Conservation (phyloP, 306 rosid species). For the Lithocarpus polystachyus region DNA sequence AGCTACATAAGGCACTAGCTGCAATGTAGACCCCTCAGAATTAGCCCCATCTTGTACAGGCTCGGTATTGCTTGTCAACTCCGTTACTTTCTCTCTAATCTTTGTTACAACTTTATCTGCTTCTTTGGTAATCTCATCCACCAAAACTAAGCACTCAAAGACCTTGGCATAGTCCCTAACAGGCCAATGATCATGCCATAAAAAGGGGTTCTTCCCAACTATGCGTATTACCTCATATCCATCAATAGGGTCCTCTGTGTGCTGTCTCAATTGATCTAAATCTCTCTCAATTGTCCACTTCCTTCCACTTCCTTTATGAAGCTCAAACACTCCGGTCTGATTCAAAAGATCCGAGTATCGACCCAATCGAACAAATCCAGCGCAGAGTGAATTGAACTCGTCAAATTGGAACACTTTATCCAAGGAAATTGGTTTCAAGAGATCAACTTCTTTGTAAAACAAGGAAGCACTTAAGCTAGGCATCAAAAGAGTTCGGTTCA, state of each 20-base stretch:
- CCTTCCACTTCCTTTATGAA: constrained; percentile 92
- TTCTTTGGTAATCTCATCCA: constrained; percentile 61
- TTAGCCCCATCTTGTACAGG: neutral
- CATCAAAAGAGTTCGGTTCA: constrained; percentile 83
- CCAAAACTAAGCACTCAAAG: constrained; percentile 77
- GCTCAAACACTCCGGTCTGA: constrained; percentile 45
- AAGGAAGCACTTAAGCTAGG: constrained; percentile 91
- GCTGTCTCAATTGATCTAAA: constrained; percentile 61
- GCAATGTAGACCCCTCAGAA: constrained; percentile 9
- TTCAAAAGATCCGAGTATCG: constrained; percentile 40
- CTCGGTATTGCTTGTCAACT: constrained; percentile 19
- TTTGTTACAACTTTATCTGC: constrained; percentile 64
- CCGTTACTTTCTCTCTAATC: constrained; percentile 55
- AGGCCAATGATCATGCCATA: constrained; percentile 99
- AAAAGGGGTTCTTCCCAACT: constrained; percentile 82
- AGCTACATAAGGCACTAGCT: constrained; percentile 56
- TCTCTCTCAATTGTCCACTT: constrained; percentile 83
- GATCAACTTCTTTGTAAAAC: constrained; percentile 82
- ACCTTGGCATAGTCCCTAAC: constrained; percentile 77
- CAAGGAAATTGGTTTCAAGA: constrained; percentile 65
- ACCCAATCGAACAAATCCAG: constrained; percentile 63
- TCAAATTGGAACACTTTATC: constrained; percentile 73
- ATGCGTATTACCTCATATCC: constrained; percentile 56
- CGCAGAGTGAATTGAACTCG: constrained; percentile 61
- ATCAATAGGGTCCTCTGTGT: constrained; percentile 44